Evolutionary conservation across 176 grass and related monocot species (phyloP).

Genomic region (Avena atlantica): DNA sequence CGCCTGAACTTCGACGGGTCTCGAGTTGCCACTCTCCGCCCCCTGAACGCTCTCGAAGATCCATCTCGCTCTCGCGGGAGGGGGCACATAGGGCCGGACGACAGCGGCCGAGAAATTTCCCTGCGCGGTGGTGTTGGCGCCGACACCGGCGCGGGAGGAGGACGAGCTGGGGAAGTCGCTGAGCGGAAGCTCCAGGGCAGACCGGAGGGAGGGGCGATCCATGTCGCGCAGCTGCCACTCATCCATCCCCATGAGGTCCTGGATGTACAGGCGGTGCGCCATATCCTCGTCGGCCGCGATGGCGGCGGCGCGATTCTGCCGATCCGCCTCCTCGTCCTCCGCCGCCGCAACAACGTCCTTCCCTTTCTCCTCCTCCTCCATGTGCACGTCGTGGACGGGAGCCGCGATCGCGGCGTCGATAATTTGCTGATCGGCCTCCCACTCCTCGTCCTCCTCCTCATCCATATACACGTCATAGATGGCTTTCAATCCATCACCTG

Average conservation of each 20-base stretch:
- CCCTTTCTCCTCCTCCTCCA: not conserved
- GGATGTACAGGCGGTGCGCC: not conserved
- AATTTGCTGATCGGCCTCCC: not conserved
- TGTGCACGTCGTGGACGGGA: not conserved
- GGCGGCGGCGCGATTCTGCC: not conserved
- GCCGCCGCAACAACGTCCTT: not conserved
- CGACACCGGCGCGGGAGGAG: not conserved
- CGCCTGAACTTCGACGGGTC: not conserved
- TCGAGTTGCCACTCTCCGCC: not conserved
- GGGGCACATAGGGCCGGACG: not conserved
- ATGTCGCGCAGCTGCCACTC: not conserved
- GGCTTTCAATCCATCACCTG: no score
- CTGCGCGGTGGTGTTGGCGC: not conserved
- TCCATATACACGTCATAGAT: conserved; percentile 8
- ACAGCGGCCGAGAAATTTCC: not conserved
- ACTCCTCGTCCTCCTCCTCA: not conserved
- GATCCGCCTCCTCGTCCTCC: not conserved
- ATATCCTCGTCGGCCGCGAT: not conserved
- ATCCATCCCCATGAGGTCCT: not conserved
- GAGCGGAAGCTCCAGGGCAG: not conserved
- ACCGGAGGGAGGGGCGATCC: not conserved
- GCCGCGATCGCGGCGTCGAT: not conserved
- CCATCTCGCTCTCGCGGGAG: not conserved
- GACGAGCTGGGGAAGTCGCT: not conserved
- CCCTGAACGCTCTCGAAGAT: not conserved